Conservation (phyloP, 1,284 basidiomycete species). For the Boletus sp. region DNA sequence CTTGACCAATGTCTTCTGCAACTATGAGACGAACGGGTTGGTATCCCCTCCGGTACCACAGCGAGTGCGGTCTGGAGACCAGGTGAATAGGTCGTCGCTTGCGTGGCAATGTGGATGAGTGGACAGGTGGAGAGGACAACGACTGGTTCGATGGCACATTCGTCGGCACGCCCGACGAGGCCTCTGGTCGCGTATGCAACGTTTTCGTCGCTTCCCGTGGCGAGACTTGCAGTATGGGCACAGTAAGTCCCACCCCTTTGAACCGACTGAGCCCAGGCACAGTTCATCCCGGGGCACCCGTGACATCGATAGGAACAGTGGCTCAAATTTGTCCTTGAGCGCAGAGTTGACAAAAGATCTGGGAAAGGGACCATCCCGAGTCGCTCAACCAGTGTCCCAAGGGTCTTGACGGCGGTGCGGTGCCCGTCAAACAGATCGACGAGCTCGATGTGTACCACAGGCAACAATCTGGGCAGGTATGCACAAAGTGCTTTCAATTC, state of each 20-base stretch:
- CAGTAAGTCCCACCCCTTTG: slow-evolving; percentile 86
- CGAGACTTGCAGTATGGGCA: slow-evolving; percentile 86
- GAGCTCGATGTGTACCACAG: slow-evolving; percentile 89
- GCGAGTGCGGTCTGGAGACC: slow-evolving; percentile 87
- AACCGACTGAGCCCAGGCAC: slow-evolving; percentile 90
- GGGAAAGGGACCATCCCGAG: slow-evolving; percentile 96
- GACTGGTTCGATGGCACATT: slow-evolving; percentile 91
- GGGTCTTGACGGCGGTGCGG: slow-evolving; percentile 95
- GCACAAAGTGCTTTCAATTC: slow-evolving; percentile 96
- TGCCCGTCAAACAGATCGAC: slow-evolving; percentile 95
- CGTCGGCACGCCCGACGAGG: slow-evolving; percentile 87
- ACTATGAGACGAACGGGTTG: slow-evolving; percentile 99
- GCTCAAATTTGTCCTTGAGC: slow-evolving; percentile 91
- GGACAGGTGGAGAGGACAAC: slow-evolving; percentile 97
- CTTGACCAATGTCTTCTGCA: slow-evolving; percentile 97
- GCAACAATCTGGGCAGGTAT: slow-evolving; percentile 85
- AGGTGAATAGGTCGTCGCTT: slow-evolving; percentile 84
- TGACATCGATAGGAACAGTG: slow-evolving; percentile 85
- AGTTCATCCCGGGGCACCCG: slow-evolving; percentile 73
- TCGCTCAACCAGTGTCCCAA: slow-evolving; percentile 97
- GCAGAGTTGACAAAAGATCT: slow-evolving; percentile 93
- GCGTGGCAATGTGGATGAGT: slow-evolving; percentile 90
- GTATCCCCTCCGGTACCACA: slow-evolving; percentile 81
- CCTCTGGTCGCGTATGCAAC: slow-evolving; percentile 95
- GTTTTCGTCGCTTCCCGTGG: slow-evolving; percentile 81